A percentile compares a stretch with the other conserved stretches of the same genome.
phyloP scores from a whole-genome alignment of 768 basidiomycete species.

The Amanita thiersii region DNA sequence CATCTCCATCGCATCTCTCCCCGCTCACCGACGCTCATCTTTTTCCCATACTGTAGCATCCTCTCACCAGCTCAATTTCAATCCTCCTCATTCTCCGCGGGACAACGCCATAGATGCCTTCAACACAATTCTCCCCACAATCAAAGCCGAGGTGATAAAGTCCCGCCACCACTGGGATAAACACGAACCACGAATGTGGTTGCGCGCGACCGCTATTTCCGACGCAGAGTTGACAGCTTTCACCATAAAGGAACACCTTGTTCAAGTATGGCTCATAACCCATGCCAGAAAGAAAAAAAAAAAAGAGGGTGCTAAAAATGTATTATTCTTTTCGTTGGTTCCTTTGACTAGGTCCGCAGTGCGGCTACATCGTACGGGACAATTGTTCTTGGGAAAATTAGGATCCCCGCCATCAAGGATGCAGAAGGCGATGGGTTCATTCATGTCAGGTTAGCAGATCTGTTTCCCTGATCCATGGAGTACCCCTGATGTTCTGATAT shows the following conservation, averaged over 20 bases:
- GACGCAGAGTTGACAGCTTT: constrained; percentile 48
- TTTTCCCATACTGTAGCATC: constrained; percentile 39
- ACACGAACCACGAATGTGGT: constrained; percentile 70
- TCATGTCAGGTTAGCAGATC: constrained; percentile 52
- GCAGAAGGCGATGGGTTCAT: constrained; percentile 56
- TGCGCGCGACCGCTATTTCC: constrained; percentile 41
- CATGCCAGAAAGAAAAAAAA: neutral
- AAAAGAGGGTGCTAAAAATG: too few relatives aligned
- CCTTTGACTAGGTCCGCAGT: constrained; percentile 32
- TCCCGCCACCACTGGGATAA: constrained; percentile 66
- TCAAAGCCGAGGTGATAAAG: constrained; percentile 59
- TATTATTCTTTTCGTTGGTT: too few relatives aligned
- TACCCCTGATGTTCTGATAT: constrained; percentile 1
- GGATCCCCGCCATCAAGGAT: constrained; percentile 59
- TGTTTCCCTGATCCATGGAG: constrained; percentile 7
- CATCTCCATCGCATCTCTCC: neutral
- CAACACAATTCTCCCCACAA: constrained; percentile 37
- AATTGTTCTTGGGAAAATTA: constrained; percentile 71
- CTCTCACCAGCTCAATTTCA: constrained; percentile 46
- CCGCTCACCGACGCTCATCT: neutral
- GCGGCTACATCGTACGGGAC: constrained; percentile 57
- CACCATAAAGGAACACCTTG: constrained; percentile 34
- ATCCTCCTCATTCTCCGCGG: constrained; percentile 51
- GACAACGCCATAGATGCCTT: constrained; percentile 61
- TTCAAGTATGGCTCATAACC: constrained; percentile 23